Evolutionary conservation across 805 yeast species (phyloP).

Genomic region (Lachancea nothofagi): DNA sequence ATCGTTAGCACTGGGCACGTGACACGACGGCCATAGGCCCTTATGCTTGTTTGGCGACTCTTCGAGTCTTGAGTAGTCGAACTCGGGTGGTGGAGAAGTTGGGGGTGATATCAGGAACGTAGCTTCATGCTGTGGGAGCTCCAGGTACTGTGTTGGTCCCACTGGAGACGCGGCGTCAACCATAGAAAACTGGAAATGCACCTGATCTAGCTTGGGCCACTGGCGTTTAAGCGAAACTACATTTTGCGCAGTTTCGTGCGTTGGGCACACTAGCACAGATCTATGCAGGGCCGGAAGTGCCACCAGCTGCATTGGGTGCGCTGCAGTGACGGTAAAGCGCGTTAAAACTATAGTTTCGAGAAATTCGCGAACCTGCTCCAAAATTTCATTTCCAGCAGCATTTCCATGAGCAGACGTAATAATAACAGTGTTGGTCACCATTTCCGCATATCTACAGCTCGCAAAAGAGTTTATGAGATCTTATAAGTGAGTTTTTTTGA

Average conservation of each 20-base stretch:
- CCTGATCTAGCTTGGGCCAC: background rate
- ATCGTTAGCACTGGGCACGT: background rate
- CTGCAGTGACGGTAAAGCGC: constrained; percentile 12
- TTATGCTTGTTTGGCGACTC: constrained; percentile 30
- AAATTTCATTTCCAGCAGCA: constrained; percentile 9
- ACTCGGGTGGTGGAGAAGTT: constrained; percentile 39
- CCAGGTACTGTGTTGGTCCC: constrained; percentile 19
- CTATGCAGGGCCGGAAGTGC: constrained; percentile 21
- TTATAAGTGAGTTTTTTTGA: too few species aligned
- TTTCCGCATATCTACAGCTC: constrained; percentile 1
- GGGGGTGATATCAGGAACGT: constrained; percentile 40
- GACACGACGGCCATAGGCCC: constrained; percentile 1
- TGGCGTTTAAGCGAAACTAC: background rate
- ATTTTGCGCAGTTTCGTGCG: constrained; percentile 10
- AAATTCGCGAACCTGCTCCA: constrained; percentile 19
- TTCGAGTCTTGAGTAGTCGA: constrained; percentile 35
- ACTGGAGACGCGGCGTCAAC: constrained; percentile 10
- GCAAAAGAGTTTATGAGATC: too few species aligned
- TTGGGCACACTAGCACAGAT: constrained; percentile 21
- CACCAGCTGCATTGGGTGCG: constrained; percentile 24
- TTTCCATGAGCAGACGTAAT: constrained; percentile 16
- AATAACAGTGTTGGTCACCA: constrained; percentile 25
- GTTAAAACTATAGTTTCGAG: constrained; percentile 15
- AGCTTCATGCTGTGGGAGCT: constrained; percentile 32
- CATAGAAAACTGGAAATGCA: constrained; percentile 17